Evolutionary conservation across 2,329 filamentous ascomycete species (phyloP).

Genomic region (Fusarium paranaense): DNA sequence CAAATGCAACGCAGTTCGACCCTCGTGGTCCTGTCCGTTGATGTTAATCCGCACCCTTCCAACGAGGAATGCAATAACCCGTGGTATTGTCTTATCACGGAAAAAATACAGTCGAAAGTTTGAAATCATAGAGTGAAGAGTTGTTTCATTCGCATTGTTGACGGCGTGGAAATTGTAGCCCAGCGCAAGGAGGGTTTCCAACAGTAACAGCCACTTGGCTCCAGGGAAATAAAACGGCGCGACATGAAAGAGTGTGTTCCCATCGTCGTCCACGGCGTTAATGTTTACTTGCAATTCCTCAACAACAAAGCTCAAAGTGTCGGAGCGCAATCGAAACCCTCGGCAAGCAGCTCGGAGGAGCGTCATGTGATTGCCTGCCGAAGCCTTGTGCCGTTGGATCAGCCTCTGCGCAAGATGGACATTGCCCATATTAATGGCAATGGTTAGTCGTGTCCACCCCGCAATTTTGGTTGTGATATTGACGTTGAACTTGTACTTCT

Average conservation of each 20-base stretch:
- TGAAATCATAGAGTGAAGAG: neutral
- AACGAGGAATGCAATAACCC: neutral
- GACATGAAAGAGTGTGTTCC: neutral
- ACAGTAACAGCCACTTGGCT: neutral
- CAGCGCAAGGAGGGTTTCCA: neutral
- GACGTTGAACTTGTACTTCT: neutral
- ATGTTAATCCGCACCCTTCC: neutral
- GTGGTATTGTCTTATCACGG: accelerated
- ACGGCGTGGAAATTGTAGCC: neutral
- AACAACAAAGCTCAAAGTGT: neutral
- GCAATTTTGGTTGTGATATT: neutral
- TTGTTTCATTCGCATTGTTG: neutral
- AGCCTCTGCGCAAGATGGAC: neutral
- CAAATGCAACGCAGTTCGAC: neutral
- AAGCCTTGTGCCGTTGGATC: neutral
- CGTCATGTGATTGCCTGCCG: neutral
- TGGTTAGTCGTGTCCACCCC: neutral
- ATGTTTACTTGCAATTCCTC: neutral
- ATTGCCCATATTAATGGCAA: neutral
- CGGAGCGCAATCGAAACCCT: accelerated
- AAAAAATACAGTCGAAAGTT: accelerated
- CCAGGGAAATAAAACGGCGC: accelerated
- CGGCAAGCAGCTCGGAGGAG: neutral
- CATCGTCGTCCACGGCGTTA: neutral
- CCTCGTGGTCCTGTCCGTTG: neutral